Percentiles rank a stretch among this genome's conserved stretches.
These are phyloP conservation scores for Sporothrix schenckii DNA, from an alignment of 2,329 filamentous ascomycete genomes.

Conservation along the genomic window DNA sequence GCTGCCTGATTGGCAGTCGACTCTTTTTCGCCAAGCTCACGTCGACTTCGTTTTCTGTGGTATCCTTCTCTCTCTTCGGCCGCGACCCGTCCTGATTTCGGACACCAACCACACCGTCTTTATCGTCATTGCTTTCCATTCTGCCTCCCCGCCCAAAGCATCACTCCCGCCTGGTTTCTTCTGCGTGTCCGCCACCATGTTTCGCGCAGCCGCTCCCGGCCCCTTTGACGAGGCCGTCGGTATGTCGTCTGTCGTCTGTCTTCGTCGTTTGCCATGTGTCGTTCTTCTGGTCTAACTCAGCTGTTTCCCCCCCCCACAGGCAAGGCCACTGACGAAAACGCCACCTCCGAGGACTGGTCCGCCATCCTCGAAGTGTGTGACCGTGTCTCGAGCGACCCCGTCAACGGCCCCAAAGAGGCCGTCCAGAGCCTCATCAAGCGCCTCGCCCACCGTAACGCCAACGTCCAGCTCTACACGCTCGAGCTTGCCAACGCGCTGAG, in stretches of 20 bases:
- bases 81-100: background rate
- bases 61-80: background rate
- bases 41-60: background rate
- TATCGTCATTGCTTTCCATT: background rate
- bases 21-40: background rate
- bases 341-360: slow-evolving; percentile 77
- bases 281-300: background rate
- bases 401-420: slow-evolving; percentile 73
- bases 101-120: background rate
- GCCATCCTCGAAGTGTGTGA: slow-evolving; percentile 67
- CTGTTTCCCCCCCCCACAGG: slow-evolving; percentile 45
- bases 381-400: slow-evolving; percentile 56
- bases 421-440: slow-evolving; percentile 90
- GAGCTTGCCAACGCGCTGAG: slow-evolving; percentile 91
- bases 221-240: slow-evolving; percentile 64
- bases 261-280: background rate
- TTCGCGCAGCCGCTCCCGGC: slow-evolving; percentile 59
- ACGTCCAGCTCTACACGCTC: slow-evolving; percentile 92
- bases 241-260: slow-evolving; percentile 44
- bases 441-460: slow-evolving; percentile 89
- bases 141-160: background rate
- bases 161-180: background rate
- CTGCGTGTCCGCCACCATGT: slow-evolving; percentile 53
- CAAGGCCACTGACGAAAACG: slow-evolving; percentile 94
- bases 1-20: slow-evolving; percentile 31